Evolutionary conservation across 257 asterid genomes (phyloP).

Genomic region (Solanum paucissectum): DNA sequence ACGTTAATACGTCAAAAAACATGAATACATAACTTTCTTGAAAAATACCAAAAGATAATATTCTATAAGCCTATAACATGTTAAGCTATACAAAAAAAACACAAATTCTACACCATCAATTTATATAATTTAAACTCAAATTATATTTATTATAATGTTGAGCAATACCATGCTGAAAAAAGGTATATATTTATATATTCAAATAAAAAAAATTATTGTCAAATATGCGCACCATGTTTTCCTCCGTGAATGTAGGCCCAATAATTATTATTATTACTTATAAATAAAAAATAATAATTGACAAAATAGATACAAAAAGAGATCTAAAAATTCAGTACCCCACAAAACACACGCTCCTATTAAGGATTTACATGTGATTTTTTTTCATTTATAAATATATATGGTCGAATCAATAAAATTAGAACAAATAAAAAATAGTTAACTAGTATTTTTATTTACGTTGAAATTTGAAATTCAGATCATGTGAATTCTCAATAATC

Average conservation of each 20-base stretch:
- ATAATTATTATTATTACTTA: not conserved
- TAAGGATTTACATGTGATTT: not conserved
- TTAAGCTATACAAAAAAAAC: not conserved
- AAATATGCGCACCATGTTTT: not conserved
- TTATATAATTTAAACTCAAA: not conserved
- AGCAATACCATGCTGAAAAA: not conserved
- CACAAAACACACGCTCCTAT: not conserved
- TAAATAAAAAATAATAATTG: not conserved
- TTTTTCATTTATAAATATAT: not conserved
- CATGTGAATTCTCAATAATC: fast-evolving
- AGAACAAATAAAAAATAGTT: not conserved
- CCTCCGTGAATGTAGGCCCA: not conserved
- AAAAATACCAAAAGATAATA: too few species aligned
- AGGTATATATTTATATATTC: not conserved
- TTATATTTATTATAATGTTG: not conserved
- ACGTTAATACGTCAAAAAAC: too few species aligned
- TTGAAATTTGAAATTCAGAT: not conserved
- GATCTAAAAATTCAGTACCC: not conserved
- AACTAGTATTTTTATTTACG: not conserved
- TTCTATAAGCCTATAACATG: not conserved
- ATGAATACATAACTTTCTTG: too few species aligned
- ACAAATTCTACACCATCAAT: not conserved
- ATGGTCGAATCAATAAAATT: fast-evolving
- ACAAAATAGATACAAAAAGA: not conserved
- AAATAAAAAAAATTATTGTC: not conserved